Base-by-base conservation (phyloP, 345 rosid species). In the Camelina neglecta region DNA sequence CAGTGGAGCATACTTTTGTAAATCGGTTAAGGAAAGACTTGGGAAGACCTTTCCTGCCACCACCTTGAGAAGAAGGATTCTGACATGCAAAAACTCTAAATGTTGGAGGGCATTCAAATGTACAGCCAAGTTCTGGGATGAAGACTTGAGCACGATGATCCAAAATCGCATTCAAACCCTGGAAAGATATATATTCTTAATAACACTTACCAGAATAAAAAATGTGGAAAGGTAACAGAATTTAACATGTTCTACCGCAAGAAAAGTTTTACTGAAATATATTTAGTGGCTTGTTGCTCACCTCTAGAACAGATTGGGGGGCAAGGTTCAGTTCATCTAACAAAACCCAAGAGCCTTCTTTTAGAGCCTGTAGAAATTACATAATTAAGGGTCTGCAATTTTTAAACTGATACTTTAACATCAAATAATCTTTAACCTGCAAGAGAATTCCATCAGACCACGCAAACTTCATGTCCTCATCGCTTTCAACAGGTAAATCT, bases 251-350 rank as follows among this genome's bases (percentile, higher is more conserved):
- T 38, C 57, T 24, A 66, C 29, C 7, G 18, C 42, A 47, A 18
- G 15, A 53, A 58, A 36, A 11, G 7, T 33, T 57, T 24, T 61
- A 53, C 54, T 21, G 36, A 67, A 51, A 18, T 11, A 38, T 36
- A 51, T 11, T 29, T 29, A 9, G 44, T 57, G 41, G 60, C 48
- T 64, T 26, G 54, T 26, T 42, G 23, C 75, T 38, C 81, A 69
- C 98, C 98, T 94, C 97, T 69, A 94, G 79, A 76, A 94, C 98
- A 61, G 98, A 94, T 78, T 94, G 98, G 21, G 97, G 96, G 67
- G 98, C 97, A 79, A 94, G 97, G 86, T 94, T 94, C 74, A 94
- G 88, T 83, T 94, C 98, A 83, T 94, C 98, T 59, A 94, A 85
- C 87, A 94, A 80, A 81, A 94, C 92, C 98, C 98, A 94, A 61